phyloP scores from a whole-genome alignment of 176 grass and related monocot genomes.

The Aegilops tauschii region DNA sequence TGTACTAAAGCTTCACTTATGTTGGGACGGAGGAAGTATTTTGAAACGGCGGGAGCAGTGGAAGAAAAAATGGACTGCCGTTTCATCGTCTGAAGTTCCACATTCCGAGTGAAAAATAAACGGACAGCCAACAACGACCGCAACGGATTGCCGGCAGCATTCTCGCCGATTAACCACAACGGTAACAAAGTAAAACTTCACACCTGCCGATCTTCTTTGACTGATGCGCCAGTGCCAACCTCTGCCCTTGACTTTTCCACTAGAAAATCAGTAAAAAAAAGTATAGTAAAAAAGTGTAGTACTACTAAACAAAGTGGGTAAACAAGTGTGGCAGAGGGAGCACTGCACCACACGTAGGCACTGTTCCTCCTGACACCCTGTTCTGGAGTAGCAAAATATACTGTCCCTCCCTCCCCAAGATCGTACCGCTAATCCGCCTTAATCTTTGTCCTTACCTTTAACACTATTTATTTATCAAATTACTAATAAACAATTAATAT shows the following conservation, averaged over 20 bases:
- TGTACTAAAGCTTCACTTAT: no score
- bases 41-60: no score
- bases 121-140: slow-evolving; percentile 3
- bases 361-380: slow-evolving; percentile 8
- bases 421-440: slow-evolving; percentile 18
- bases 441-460: slow-evolving; percentile 55
- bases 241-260: neutral
- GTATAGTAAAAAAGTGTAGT: neutral
- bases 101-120: no score
- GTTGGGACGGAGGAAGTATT: no score
- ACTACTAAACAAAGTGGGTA: neutral
- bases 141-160: neutral
- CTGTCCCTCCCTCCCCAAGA: neutral
- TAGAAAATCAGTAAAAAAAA: neutral
- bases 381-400: slow-evolving; percentile 21
- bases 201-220: neutral
- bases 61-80: neutral
- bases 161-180: neutral
- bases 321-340: neutral
- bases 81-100: neutral
- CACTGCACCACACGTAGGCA: neutral
- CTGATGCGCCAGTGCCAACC: slow-evolving; percentile 4
- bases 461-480: neutral
- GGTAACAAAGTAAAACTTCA: slow-evolving; percentile 5
- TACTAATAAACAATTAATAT: slow-evolving; percentile 42